These are phyloP conservation scores for Aegilops tauschii DNA, from an alignment of 176 grass and related monocot genomes.

Conservation along the genomic window DNA sequence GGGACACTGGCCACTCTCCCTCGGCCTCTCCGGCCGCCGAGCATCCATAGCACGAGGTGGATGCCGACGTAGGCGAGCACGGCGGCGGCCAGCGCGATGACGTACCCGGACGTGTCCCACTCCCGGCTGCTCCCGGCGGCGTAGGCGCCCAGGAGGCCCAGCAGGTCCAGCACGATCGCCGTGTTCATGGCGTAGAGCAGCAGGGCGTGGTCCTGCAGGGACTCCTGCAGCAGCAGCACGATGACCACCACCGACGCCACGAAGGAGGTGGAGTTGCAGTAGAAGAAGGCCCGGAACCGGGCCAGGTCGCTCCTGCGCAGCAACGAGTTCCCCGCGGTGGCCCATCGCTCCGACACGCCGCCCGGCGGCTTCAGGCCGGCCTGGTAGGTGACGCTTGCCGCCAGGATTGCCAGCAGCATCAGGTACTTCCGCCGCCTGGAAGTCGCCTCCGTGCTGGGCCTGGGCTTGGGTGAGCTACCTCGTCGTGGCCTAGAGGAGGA, in stretches of 20 bases:
- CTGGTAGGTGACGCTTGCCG: constrained; percentile 44
- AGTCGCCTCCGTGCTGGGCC: background rate
- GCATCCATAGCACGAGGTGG: background rate
- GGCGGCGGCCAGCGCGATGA: constrained; percentile 31
- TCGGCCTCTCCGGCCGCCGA: background rate
- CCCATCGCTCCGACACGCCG: background rate
- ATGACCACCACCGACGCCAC: constrained; percentile 37
- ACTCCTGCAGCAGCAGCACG: constrained; percentile 21
- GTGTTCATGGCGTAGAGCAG: constrained; percentile 30
- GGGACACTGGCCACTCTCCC: background rate
- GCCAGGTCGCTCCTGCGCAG: background rate
- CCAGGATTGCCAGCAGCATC: constrained; percentile 35
- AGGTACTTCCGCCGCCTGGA: constrained; percentile 24
- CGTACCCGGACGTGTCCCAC: constrained; percentile 24
- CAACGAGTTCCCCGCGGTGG: background rate
- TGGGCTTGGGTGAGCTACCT: background rate
- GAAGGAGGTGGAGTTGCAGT: constrained; percentile 48
- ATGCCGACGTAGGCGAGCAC: constrained; percentile 35
- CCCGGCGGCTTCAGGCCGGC: constrained; percentile 33
- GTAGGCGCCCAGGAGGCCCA: constrained; percentile 50
- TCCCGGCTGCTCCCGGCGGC: constrained; percentile 42
- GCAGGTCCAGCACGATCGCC: constrained; percentile 40
- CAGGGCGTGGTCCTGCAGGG: background rate
- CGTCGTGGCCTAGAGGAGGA: background rate
- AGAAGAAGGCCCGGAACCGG: constrained; percentile 42